A percentile compares a stretch with the other conserved stretches of the same genome.
Evolutionary conservation across 2,329 filamentous ascomycete species (phyloP).

Genomic region (Colletotrichum costaricense): DNA sequence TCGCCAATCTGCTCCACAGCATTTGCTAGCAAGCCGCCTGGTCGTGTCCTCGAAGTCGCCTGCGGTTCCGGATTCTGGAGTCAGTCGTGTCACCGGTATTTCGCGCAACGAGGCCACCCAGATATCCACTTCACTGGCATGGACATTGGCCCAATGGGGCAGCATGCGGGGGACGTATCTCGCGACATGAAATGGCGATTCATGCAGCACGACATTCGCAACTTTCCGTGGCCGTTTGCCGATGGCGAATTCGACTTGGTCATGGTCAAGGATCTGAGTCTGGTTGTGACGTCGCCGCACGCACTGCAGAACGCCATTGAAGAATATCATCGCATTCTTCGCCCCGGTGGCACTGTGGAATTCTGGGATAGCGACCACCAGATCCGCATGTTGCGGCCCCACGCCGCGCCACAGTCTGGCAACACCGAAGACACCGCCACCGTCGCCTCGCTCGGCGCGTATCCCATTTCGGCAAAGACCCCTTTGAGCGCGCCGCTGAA

Average conservation of each 20-base stretch:
- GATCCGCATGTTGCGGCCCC: conserved; percentile 84
- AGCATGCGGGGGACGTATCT: conserved; percentile 59
- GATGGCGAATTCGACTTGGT: conserved; percentile 87
- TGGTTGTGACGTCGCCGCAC: conserved; percentile 70
- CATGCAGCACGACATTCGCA: conserved; percentile 86
- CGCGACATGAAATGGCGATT: conserved; percentile 90
- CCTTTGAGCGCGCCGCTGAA: conserved; percentile 86
- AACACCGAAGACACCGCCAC: conserved; percentile 43
- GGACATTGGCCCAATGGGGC: conserved; percentile 77
- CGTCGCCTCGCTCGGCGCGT: conserved; percentile 80
- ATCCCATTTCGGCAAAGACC: conserved; percentile 84
- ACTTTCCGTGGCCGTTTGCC: conserved; percentile 79
- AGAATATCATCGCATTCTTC: conserved; percentile 82
- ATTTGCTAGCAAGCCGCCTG: conserved; percentile 75
- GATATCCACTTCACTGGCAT: conserved; percentile 84
- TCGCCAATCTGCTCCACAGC: conserved; percentile 74
- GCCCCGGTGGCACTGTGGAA: conserved; percentile 83
- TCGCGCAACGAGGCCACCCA: conserved; percentile 73
- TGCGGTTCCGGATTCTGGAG: conserved; percentile 94
- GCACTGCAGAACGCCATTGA: conserved; percentile 66
- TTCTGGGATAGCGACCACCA: conserved; percentile 91
- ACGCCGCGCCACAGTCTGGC: conserved; percentile 67
- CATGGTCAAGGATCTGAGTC: conserved; percentile 85
- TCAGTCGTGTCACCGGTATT: conserved; percentile 86
- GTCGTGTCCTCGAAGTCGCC: conserved; percentile 84